Conservation (phyloP, 306 rosid species). For the Crataegus laevigata region DNA sequence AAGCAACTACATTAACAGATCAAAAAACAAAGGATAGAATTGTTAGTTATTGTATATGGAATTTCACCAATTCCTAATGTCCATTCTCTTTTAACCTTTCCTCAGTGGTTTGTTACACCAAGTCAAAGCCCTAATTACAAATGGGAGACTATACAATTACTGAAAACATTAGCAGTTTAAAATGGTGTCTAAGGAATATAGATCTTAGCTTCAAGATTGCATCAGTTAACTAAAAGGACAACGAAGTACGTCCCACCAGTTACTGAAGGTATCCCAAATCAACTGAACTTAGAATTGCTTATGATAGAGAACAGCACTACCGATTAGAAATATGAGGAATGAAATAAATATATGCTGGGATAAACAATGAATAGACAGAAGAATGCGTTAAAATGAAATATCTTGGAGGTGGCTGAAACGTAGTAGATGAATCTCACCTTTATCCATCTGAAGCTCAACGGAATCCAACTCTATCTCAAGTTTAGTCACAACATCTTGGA, state of each 20-base stretch:
- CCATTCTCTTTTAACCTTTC: not conserved
- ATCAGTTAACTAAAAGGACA: not conserved
- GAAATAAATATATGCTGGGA: not conserved
- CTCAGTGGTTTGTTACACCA: not conserved
- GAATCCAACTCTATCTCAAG: constrained; percentile 93
- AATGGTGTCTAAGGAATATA: not conserved
- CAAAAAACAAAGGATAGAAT: not conserved
- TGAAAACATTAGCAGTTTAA: not conserved
- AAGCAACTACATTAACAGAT: not conserved
- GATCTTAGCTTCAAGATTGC: not conserved
- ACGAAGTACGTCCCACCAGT: not conserved
- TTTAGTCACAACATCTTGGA: constrained; percentile 84
- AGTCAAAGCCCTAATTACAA: not conserved
- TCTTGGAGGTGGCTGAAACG: not conserved
- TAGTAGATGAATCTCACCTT: constrained; percentile 38
- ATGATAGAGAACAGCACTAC: not conserved
- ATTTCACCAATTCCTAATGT: not conserved
- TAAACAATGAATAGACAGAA: not conserved
- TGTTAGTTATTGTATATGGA: not conserved
- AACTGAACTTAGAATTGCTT: not conserved
- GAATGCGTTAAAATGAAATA: not conserved
- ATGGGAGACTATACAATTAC: not conserved
- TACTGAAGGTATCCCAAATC: not conserved
- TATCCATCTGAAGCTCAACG: constrained; percentile 82
- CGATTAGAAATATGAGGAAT: not conserved